These are phyloP conservation scores for Tubosaeta sp. DNA, from an alignment of 768 basidiomycete species.

Conservation along the genomic window DNA sequence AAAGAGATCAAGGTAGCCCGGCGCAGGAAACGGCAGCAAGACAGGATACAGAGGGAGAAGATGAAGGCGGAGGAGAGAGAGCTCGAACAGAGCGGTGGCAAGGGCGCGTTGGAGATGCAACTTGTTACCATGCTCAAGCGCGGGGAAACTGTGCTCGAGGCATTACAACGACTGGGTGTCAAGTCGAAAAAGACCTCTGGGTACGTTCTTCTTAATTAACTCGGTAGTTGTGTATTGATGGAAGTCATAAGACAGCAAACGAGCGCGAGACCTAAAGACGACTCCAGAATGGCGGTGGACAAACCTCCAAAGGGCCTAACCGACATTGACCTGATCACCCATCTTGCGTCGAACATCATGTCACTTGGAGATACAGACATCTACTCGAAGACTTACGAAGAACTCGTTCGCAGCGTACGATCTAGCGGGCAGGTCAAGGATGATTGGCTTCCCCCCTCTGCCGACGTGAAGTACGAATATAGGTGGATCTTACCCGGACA, in stretches of 20 bases:
- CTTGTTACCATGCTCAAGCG: conserved; percentile 75
- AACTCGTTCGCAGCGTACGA: conserved; percentile 73
- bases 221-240: background rate
- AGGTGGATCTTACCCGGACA: conserved; percentile 63
- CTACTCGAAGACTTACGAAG: conserved; percentile 83
- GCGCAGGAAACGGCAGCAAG: conserved; percentile 68
- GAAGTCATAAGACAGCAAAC: conserved; percentile 24
- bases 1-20: conserved; percentile 80
- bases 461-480: conserved; percentile 76
- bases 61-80: conserved; percentile 73
- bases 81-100: conserved; percentile 62
- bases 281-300: conserved; percentile 48
- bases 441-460: conserved; percentile 73
- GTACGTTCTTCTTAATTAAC: conserved; percentile 10
- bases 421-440: conserved; percentile 63
- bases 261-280: conserved; percentile 30
- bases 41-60: conserved; percentile 65
- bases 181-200: conserved; percentile 48
- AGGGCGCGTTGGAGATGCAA: conserved; percentile 56
- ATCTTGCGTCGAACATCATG: conserved; percentile 85
- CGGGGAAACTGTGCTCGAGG: conserved; percentile 88
- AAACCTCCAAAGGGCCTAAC: conserved; percentile 36
- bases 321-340: conserved; percentile 76
- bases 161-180: conserved; percentile 76
- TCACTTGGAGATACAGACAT: conserved; percentile 81